Percentiles rank a stretch among this genome's conserved stretches.
Evolutionary conservation across 805 yeast species (phyloP).

Genomic region (Candida sphagnicola): DNA sequence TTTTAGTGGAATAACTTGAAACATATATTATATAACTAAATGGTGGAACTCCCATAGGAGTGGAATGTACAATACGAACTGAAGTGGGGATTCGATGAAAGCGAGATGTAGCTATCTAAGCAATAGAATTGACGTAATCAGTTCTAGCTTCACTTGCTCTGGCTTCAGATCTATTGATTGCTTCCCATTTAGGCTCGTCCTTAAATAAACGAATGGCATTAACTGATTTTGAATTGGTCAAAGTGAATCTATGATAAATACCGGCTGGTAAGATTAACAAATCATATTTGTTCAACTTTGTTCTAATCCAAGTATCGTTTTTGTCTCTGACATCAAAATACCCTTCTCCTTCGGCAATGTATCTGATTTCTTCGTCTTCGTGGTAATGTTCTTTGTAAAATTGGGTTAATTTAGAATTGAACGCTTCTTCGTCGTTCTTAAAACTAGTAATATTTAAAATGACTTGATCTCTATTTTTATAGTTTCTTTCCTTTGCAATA

Average conservation of each 20-base stretch:
- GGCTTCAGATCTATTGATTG: constrained; percentile 58
- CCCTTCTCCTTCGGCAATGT: constrained; percentile 85
- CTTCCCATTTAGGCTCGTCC: constrained; percentile 96
- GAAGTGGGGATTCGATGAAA: no score
- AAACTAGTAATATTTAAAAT: constrained; percentile 56
- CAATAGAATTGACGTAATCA: background rate
- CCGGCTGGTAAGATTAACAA: constrained; percentile 83
- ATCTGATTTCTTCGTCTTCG: constrained; percentile 96
- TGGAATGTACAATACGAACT: no score
- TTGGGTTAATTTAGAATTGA: constrained; percentile 58
- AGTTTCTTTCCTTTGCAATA: constrained; percentile 65
- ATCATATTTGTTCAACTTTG: constrained; percentile 61
- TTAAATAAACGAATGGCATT: constrained; percentile 80
- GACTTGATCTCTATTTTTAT: constrained; percentile 77
- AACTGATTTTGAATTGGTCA: constrained; percentile 59
- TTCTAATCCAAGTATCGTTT: constrained; percentile 70
- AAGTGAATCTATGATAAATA: constrained; percentile 88
- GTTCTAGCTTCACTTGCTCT: no score
- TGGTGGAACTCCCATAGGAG: background rate
- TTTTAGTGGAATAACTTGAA: no score
- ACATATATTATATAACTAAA: no score
- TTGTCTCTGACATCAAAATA: constrained; percentile 80
- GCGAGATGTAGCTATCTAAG: no score
- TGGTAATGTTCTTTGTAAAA: constrained; percentile 88
- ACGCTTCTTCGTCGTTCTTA: constrained; percentile 51